A percentile compares a stretch with the other conserved stretches of the same genome.
Conservation (phyloP, 352 stramenopile genomes). For the Globisporangium lucens region DNA sequence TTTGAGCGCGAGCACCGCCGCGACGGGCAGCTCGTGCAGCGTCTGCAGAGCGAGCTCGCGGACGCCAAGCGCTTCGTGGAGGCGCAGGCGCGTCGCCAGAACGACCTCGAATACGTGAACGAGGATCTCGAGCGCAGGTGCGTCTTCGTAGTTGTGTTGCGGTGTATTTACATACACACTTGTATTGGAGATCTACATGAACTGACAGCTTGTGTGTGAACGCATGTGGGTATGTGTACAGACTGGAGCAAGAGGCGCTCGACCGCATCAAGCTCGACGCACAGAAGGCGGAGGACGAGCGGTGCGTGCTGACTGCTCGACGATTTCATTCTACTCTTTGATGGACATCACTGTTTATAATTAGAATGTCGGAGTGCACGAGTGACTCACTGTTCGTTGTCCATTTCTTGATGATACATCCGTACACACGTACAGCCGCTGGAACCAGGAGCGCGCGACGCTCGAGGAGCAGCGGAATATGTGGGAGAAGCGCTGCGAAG, state of each 20-base stretch:
- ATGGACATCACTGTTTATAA: conserved; percentile 8
- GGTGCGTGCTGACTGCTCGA: conserved; percentile 32
- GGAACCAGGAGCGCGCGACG: conserved; percentile 55
- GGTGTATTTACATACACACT: not conserved
- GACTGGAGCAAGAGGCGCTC: conserved; percentile 75
- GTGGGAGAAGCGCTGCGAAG: conserved; percentile 78
- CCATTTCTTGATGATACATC: not conserved
- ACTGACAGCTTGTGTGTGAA: not conserved
- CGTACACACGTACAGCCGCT: conserved; percentile 34
- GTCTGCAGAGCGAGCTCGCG: conserved; percentile 78
- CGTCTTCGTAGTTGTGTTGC: not conserved
- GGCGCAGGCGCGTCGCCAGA: conserved; percentile 74
- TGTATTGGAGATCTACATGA: not conserved
- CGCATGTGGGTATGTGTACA: conserved; percentile 3
- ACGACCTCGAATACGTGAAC: conserved; percentile 86
- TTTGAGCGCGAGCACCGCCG: conserved; percentile 87
- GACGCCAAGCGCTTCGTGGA: conserved; percentile 85
- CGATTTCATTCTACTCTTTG: not conserved
- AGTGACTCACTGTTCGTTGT: not conserved
- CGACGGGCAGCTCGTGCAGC: conserved; percentile 80
- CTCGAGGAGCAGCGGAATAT: conserved; percentile 59
- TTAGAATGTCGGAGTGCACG: not conserved
- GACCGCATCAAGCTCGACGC: conserved; percentile 82
- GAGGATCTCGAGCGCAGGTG: conserved; percentile 79
- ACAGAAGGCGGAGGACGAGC: conserved; percentile 79